phyloP scores from a whole-genome alignment of 495 filamentous ascomycete genomes.

The Talaromyces liani region DNA sequence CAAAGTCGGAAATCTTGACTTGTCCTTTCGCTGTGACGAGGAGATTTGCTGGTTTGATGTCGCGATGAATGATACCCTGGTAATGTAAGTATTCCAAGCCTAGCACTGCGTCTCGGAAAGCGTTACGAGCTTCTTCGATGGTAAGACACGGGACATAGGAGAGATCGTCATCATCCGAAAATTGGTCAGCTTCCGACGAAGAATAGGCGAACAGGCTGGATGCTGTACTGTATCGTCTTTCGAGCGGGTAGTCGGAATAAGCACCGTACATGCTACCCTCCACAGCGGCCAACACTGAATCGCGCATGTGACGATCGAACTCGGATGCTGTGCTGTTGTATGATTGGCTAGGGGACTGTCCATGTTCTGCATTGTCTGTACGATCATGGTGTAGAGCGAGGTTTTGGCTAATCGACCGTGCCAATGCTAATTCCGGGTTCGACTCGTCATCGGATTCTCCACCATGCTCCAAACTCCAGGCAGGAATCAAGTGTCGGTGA shows the following conservation, averaged over 20 bases:
- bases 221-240: slow-evolving; percentile 40
- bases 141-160: slow-evolving; percentile 89
- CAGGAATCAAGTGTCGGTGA: slow-evolving; percentile 36
- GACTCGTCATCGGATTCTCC: slow-evolving; percentile 52
- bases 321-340: slow-evolving; percentile 38
- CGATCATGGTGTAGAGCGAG: slow-evolving; percentile 17
- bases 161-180: slow-evolving; percentile 63
- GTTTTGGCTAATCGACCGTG: slow-evolving; percentile 27
- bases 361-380: slow-evolving; percentile 18
- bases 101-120: slow-evolving; percentile 88
- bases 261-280: slow-evolving; percentile 73
- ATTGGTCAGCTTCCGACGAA: slow-evolving; percentile 49
- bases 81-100: slow-evolving; percentile 95
- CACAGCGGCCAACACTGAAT: slow-evolving; percentile 45
- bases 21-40: slow-evolving; percentile 76
- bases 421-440: slow-evolving; percentile 26
- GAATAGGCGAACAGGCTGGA: slow-evolving; percentile 44
- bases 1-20: slow-evolving; percentile 99
- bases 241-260: slow-evolving; percentile 51
- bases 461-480: slow-evolving; percentile 78
- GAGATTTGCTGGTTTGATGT: slow-evolving; percentile 98
- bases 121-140: slow-evolving; percentile 70
- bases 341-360: slow-evolving; percentile 34
- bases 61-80: slow-evolving; percentile 92
- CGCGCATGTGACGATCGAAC: slow-evolving; percentile 34